Evolutionary conservation across 2,329 filamentous ascomycete genomes (phyloP), one percentile per base, ranked within the genome.

Genomic region (Alternaria arbusti): DNA sequence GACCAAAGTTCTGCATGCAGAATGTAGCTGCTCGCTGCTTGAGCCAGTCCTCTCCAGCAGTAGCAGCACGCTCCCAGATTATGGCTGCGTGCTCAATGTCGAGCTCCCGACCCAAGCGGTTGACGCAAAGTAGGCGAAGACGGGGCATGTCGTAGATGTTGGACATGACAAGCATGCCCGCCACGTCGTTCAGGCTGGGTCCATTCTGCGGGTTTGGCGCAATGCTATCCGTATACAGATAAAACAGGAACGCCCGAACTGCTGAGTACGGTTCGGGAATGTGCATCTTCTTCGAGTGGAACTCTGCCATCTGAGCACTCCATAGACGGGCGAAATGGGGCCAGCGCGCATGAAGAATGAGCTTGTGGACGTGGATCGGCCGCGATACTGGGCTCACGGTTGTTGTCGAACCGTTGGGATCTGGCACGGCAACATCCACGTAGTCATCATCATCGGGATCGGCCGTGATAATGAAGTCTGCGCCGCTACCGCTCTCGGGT

Each of bases 141-240:
- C 96, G 93, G 1, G 94, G 94, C 83, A 99, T 96, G 76, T 97
- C 95, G 82, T 99, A 99, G 50, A 98, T 92, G 79, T 98, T 97
- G 46, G 94, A 94, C 92, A 99, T 96, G 68, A 99, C 95, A 4
- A 99, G 86, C 80, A 99, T 89, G 9, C 96, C 95, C 0, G 96
- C 95, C 13, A 98, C 94, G 71, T 97, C 94, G 28, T 90, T 88
- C 20, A 97, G 87, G 9, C 82, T 84, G 0, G 87, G 84, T 50
- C 87, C 88, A 65, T 85, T 72, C 1, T 73, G 70, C 15, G 77
- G 75, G 23, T 78, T 73, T 1, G 76, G 71, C 5, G 82, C 80
- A 70, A 99, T 97, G 70, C 91, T 95, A 79, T 99, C 96, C 0
- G 96, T 97, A 81, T 99, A 99, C 1, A 99, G 87, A 76, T 97